These are phyloP conservation scores for Boletus rufocinnamomeus DNA, from an alignment of 768 basidiomycete species.

Conservation along the genomic window DNA sequence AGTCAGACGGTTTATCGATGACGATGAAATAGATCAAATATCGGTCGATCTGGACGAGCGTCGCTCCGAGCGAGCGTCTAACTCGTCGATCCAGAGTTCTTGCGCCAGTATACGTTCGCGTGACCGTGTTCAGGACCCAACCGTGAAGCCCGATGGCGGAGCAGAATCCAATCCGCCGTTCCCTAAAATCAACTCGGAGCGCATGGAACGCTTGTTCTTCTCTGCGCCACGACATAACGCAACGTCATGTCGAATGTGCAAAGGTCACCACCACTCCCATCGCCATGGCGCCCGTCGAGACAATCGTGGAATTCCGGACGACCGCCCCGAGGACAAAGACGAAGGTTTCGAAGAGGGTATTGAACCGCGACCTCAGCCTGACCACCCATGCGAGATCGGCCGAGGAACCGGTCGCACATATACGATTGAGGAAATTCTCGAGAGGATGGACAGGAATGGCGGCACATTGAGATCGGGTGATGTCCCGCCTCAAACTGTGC, in stretches of 20 bases:
- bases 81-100: slow-evolving; percentile 27
- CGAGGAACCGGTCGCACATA: slow-evolving; percentile 8
- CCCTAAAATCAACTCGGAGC: slow-evolving; percentile 79
- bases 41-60: slow-evolving; percentile 68
- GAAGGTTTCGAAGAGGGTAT: slow-evolving; percentile 18
- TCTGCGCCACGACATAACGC: slow-evolving; percentile 75
- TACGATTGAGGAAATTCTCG: slow-evolving; percentile 30
- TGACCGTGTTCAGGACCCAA: slow-evolving; percentile 5
- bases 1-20: slow-evolving; percentile 47
- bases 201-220: slow-evolving; percentile 80
- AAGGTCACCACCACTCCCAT: slow-evolving; percentile 45
- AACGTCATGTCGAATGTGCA: slow-evolving; percentile 64
- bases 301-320: slow-evolving; percentile 3
- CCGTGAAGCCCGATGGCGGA: slow-evolving; percentile 28
- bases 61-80: slow-evolving; percentile 49
- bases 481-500: slow-evolving; percentile 84
- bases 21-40: slow-evolving; percentile 63
- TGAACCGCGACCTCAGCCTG: slow-evolving; percentile 4
- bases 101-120: neutral
- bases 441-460: slow-evolving; percentile 29
- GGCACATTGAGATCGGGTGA: slow-evolving; percentile 30
- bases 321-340: slow-evolving; percentile 14
- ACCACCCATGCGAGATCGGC: slow-evolving; percentile 2
- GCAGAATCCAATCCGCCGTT: slow-evolving; percentile 52
- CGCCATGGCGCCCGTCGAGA: slow-evolving; percentile 48